phyloP scores from a whole-genome alignment of 164 flowering plant genomes.

The Macadamia tetraphylla region DNA sequence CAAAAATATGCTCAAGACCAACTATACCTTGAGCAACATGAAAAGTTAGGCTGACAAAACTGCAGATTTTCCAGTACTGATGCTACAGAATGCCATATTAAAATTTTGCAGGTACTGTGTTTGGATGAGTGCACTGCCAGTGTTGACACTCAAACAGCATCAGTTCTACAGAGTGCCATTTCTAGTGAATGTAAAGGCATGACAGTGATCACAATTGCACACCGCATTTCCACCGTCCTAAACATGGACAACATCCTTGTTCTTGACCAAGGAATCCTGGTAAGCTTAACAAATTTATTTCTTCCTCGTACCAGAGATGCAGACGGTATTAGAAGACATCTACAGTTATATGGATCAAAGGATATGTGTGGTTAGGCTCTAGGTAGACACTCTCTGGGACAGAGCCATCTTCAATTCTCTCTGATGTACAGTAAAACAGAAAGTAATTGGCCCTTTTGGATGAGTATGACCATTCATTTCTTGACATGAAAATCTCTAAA shows the following conservation, averaged over 20 bases:
- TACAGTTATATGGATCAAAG: no score
- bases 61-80: background rate
- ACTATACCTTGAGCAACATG: no score
- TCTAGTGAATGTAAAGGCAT: conserved; percentile 62
- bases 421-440: no score
- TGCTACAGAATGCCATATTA: background rate
- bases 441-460: no score
- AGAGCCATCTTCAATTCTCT: no score
- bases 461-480: no score
- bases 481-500: no score
- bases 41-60: no score
- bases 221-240: conserved; percentile 84
- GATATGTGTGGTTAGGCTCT: no score
- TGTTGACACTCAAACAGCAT: conserved; percentile 68
- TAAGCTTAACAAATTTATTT: conserved; percentile 18
- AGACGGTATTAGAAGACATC: background rate
- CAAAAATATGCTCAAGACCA: no score
- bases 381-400: no score
- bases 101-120: conserved; percentile 64
- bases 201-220: conserved; percentile 92
- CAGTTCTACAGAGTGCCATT: conserved; percentile 59
- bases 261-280: conserved; percentile 82
- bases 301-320: background rate
- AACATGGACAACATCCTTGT: conserved; percentile 73
- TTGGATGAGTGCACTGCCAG: conserved; percentile 97